Percentiles rank a stretch among this genome's conserved stretches.
Evolutionary conservation across 352 stramenopile species (phyloP).

Genomic region (Paralagenidium karlingii): DNA sequence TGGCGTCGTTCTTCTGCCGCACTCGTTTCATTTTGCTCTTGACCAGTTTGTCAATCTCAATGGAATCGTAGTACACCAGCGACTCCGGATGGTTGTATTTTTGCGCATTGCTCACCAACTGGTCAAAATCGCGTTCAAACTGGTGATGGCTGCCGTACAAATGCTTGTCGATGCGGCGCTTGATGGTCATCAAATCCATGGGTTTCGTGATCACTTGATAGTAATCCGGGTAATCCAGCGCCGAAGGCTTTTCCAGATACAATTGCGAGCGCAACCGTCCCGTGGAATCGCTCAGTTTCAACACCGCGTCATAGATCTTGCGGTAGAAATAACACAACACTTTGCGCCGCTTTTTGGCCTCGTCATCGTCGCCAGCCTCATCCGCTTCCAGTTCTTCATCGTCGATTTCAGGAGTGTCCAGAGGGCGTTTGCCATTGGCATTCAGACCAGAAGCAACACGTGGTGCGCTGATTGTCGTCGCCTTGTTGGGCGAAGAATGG

Average conservation of each 20-base stretch:
- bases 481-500: too few relatives aligned
- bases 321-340: slow-evolving; percentile 71
- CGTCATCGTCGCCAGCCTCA: slow-evolving; percentile 20
- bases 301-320: slow-evolving; percentile 72
- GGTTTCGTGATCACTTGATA: slow-evolving; percentile 78
- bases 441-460: too few relatives aligned
- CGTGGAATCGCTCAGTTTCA: slow-evolving; percentile 59
- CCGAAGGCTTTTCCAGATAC: slow-evolving; percentile 72
- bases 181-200: slow-evolving; percentile 85
- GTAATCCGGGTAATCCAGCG: slow-evolving; percentile 80
- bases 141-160: slow-evolving; percentile 42
- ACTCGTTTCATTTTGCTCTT: slow-evolving; percentile 65
- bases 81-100: slow-evolving; percentile 79
- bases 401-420: slow-evolving; percentile 5
- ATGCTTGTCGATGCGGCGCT: slow-evolving; percentile 53
- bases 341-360: slow-evolving; percentile 36
- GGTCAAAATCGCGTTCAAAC: slow-evolving; percentile 71
- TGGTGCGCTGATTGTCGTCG: too few relatives aligned
- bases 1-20: slow-evolving; percentile 34
- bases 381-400: slow-evolving; percentile 26
- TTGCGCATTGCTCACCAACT: slow-evolving; percentile 82
- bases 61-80: slow-evolving; percentile 66
- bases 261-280: slow-evolving; percentile 55
- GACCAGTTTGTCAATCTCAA: slow-evolving; percentile 80
- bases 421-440: not conserved